Percentiles rank a stretch among this genome's conserved stretches.
Evolutionary conservation across 371 early-diverging fungal genomes (phyloP).

Genomic region (Mucor piriformis): DNA sequence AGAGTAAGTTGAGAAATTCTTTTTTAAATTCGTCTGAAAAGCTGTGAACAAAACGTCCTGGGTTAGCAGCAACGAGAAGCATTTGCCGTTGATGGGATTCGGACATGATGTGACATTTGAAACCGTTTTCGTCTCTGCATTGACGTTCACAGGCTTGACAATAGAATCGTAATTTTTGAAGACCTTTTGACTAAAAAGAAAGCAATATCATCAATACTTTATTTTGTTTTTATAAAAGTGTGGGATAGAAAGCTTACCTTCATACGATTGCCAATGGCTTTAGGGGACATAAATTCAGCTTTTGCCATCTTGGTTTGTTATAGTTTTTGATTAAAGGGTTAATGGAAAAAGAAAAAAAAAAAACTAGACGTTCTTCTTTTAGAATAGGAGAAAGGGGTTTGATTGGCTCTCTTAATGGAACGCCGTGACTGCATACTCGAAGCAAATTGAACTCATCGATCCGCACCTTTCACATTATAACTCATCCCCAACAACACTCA

Average conservation of each 20-base stretch:
- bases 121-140: constrained; percentile 95
- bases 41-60: constrained; percentile 66
- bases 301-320: constrained; percentile 64
- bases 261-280: constrained; percentile 84
- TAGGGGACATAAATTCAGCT: constrained; percentile 78
- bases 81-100: constrained; percentile 95
- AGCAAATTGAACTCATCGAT: too few species aligned
- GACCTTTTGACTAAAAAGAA: constrained; percentile 73
- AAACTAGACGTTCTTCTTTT: neutral
- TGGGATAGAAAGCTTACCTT: constrained; percentile 39
- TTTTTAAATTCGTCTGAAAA: constrained; percentile 77
- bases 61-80: constrained; percentile 85
- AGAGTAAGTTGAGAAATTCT: constrained; percentile 73
- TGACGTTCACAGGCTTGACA: constrained; percentile 96
- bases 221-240: too few species aligned
- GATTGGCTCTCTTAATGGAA: neutral
- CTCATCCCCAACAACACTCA: neutral
- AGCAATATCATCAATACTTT: neutral
- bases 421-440: too few species aligned
- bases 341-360: neutral
- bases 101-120: constrained; percentile 90
- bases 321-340: neutral
- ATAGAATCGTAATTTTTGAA: constrained; percentile 91
- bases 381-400: neutral
- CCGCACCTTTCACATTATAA: too few species aligned